Conservation (phyloP, 345 rosid species). For the Salix arbutifolia region DNA sequence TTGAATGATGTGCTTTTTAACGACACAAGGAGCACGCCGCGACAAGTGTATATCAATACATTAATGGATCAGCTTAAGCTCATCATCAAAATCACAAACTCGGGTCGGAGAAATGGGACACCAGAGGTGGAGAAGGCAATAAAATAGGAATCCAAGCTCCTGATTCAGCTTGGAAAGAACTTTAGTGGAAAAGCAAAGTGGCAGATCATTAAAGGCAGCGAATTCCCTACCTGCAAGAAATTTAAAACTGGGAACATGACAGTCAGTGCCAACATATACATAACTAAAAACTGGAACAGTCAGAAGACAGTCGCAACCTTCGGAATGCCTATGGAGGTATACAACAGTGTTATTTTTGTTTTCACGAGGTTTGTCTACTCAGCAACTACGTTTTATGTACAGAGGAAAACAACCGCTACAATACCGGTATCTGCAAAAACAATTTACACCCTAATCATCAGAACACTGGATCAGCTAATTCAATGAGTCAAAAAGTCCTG, state of each 20-base stretch:
- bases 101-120: background rate
- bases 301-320: background rate
- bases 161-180: background rate
- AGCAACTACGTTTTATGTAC: constrained; percentile 18
- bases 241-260: background rate
- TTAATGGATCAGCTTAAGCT: background rate
- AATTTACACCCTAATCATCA: constrained; percentile 16
- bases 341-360: background rate
- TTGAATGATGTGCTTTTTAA: background rate
- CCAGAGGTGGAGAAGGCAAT: background rate
- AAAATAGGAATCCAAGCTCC: background rate
- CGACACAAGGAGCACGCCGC: background rate
- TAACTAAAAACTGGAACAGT: background rate
- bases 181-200: background rate
- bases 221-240: background rate
- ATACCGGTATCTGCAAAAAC: constrained; percentile 5
- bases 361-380: constrained; percentile 2
- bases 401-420: constrained; percentile 7
- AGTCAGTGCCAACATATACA: background rate
- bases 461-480: constrained; percentile 10
- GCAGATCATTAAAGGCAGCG: background rate
- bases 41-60: background rate
- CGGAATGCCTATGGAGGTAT: background rate
- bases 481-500: background rate
- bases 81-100: background rate